Evolutionary conservation across 495 filamentous ascomycete species (phyloP), one percentile per base, ranked within the genome.

Genomic region (Aspergillus baeticus): DNA sequence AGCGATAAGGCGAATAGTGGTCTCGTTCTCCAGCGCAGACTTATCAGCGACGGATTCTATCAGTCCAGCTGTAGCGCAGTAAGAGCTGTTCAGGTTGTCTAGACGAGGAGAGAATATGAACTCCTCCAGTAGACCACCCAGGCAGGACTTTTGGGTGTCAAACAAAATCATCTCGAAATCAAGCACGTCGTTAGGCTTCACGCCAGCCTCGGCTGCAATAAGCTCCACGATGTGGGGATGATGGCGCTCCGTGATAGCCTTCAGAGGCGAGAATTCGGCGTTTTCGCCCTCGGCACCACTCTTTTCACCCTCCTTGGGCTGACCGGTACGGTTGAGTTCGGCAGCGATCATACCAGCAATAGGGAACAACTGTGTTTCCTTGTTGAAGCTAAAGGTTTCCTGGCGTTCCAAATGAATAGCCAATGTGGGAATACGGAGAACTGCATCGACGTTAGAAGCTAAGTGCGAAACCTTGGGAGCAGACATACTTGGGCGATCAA

Each of bases 101-200:
- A 99, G 81, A 21, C 94, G 87, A 29, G 90, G 82, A 7, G 92
- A 96, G 74, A 90, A 96, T 69, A 98, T 92, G 61, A 99, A 85
- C 72, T 99, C 94, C 62, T 96, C 87, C 65, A 90, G 87, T 51
- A 99, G 68, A 18, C 94, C 94, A 55, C 95, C 95, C 14, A 98
- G 82, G 66, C 85, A 88, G 10, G 92, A 79, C 67, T 91, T 86
- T 60, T 98, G 95, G 3, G 92, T 96, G 67, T 98, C 94, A 71
- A 96, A 99, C 22, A 98, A 84, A 17, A 96, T 84, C 70, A 97
- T 82, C 72, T 99, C 94, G 59, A 99, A 98, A 71, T 99, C 94
- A 46, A 96, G 73, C 17, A 99, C 78, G 46, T 94, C 84, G 5
- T 81, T 74, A 10, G 86, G 77, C 43, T 81, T 70, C 33, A 87